Evolutionary conservation across 2,329 filamentous ascomycete species (phyloP), one percentile per base, ranked within the genome.

Genomic region (Cladorrhinum sp.): DNA sequence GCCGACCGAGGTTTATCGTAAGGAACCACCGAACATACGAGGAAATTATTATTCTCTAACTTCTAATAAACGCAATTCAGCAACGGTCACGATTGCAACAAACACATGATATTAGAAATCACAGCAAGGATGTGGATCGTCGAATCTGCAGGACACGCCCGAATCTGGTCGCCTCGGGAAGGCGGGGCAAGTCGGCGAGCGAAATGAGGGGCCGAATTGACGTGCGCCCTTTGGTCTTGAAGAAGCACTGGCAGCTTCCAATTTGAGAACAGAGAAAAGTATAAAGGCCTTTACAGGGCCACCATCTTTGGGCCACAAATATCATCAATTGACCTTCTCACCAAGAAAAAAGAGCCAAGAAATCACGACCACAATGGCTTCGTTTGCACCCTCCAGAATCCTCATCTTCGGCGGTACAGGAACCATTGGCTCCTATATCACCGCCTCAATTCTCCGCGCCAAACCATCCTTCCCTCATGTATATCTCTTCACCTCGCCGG

Each of bases 401-500:
- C 66, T 73, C 28, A 67, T 75, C 68, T 70, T 79, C 18, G 77
- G 77, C 8, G 77, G 75, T 14, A 79, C 76, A 1, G 77, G 77
- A 52, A 71, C 69, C 28, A 79, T 79, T 36, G 77, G 77, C 16
- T 66, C 70, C 53, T 76, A 76, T 68, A 79, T 79, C 57, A 74
- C 75, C 3, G 66, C 74, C 1, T 69, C 71, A n/a, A 64, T 79
- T 42, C 59, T 75, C 39, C 61, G 69, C 18, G 73, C 76, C 14
- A 69, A 71, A 23, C 74, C 74, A 0, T 57, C 70, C 9, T 75
- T 75, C 57, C 62, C 68, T 1, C 68, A 73, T 8, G 60, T 78
- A 33, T 65, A 72, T 42, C 69, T 79, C 49, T 78, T 79, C 65
- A 74, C 73, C 0, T 86, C 84, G 5, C 67, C 75, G 9, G 74